Conservation (phyloP, 768 basidiomycete genomes). For the Boletus eberwhitei region DNA sequence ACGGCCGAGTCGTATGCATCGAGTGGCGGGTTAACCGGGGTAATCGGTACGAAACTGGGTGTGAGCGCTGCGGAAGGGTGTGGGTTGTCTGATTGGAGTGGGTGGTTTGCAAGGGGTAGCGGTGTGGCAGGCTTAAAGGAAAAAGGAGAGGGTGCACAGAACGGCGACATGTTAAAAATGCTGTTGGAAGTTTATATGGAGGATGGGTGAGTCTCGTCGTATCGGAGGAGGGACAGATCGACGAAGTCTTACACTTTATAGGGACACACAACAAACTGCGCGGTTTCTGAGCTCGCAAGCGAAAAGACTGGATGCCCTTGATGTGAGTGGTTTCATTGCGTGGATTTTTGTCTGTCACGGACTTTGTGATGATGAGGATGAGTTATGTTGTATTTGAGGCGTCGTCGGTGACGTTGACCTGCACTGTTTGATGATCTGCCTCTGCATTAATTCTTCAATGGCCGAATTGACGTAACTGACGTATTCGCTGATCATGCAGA, state of each 20-base stretch:
- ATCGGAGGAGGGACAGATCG: neutral
- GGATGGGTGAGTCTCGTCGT: conserved; percentile 53
- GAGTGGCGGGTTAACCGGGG: conserved; percentile 57
- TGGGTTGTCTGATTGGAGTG: conserved; percentile 39
- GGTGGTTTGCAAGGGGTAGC: conserved; percentile 47
- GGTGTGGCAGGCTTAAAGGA: conserved; percentile 38
- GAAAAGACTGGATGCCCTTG: conserved; percentile 68
- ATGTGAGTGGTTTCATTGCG: conserved; percentile 47
- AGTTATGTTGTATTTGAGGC: neutral
- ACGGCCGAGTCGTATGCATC: conserved; percentile 88
- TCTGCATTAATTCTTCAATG: neutral
- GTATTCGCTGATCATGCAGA: conserved; percentile 34
- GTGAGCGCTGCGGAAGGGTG: conserved; percentile 53
- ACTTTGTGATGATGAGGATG: neutral
- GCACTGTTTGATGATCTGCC: neutral
- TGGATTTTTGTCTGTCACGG: neutral
- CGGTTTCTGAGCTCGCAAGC: conserved; percentile 78
- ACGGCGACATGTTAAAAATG: conserved; percentile 59
- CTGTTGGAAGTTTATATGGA: conserved; percentile 82
- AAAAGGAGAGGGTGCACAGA: conserved; percentile 42
- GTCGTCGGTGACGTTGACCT: neutral
- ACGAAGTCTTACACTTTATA: conserved; percentile 25
- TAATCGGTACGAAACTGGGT: conserved; percentile 57
- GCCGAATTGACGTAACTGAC: neutral
- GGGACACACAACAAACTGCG: conserved; percentile 57